Percentiles rank a stretch among this genome's conserved stretches.
Conservation (phyloP, 2,329 filamentous ascomycete species). For the Colletotrichum incanum region DNA sequence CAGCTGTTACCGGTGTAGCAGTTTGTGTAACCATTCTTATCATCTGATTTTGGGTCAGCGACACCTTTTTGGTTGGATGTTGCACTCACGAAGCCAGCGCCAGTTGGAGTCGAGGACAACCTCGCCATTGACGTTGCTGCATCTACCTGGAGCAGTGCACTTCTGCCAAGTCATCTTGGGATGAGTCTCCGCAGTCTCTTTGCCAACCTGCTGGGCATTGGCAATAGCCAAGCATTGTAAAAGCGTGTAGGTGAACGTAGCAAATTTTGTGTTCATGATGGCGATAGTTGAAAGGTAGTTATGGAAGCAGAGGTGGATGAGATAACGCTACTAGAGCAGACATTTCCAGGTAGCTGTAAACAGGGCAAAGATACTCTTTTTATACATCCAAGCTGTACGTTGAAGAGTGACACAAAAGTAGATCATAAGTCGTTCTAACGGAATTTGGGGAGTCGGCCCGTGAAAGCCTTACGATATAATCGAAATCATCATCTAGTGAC, state of each 20-base stretch:
- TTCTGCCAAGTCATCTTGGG: constrained; percentile 62
- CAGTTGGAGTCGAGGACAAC: constrained; percentile 69
- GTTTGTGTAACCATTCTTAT: constrained; percentile 58
- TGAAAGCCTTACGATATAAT: too few species aligned
- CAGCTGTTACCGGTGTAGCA: constrained; percentile 65
- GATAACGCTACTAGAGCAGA: too few species aligned
- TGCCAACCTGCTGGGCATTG: constrained; percentile 60
- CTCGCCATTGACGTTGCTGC: constrained; percentile 59
- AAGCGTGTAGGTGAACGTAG: constrained; percentile 1
- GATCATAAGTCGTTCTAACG: too few species aligned
- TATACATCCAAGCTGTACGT: too few species aligned
- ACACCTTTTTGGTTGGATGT: constrained; percentile 30
- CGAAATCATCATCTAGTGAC: too few species aligned
- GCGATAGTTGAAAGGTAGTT: too few species aligned
- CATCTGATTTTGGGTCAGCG: neutral
- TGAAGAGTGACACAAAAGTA: too few species aligned
- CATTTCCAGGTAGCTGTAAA: too few species aligned
- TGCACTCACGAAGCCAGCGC: constrained; percentile 64
- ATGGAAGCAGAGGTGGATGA: too few species aligned
- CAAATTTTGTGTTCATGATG: constrained; percentile 11
- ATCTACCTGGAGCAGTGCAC: constrained; percentile 57
- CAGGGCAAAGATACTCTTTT: too few species aligned
- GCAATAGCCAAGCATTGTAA: constrained; percentile 50
- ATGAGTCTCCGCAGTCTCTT: constrained; percentile 57
- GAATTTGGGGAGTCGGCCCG: too few species aligned